Percentiles rank a stretch among this genome's conserved stretches.
Evolutionary conservation across 768 basidiomycete genomes (phyloP).

Genomic region (Fomitopsis pulvina): DNA sequence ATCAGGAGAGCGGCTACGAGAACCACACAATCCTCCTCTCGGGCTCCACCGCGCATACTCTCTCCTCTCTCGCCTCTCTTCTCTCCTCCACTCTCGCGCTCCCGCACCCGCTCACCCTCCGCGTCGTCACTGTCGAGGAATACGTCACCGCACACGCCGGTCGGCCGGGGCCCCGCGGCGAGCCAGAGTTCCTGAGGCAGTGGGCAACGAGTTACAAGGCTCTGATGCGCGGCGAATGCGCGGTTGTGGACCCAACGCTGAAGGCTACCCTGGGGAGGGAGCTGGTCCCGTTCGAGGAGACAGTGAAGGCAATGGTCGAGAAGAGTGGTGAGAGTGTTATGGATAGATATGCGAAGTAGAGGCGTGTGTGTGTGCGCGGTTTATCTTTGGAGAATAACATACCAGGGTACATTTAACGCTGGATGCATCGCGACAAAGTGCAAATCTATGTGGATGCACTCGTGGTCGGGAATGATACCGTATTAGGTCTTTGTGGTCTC

Average conservation of each 20-base stretch:
- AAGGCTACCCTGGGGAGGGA: slow-evolving; percentile 23
- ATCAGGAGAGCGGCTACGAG: slow-evolving; percentile 15
- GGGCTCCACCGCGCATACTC: slow-evolving; percentile 18
- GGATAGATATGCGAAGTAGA: slow-evolving; percentile 17
- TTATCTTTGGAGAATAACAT: no score
- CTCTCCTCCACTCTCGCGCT: slow-evolving; percentile 17
- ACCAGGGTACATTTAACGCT: no score
- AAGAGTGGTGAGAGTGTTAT: slow-evolving; percentile 4
- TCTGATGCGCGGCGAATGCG: slow-evolving; percentile 24
- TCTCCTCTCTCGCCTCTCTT: slow-evolving; percentile 20
- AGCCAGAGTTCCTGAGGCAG: slow-evolving; percentile 20
- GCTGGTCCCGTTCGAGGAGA: slow-evolving; percentile 20
- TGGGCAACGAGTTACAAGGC: slow-evolving; percentile 27
- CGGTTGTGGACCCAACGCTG: slow-evolving; percentile 22
- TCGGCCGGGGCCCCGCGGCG: slow-evolving; percentile 12
- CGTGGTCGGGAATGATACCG: no score
- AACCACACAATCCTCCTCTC: slow-evolving; percentile 25
- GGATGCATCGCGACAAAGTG: no score
- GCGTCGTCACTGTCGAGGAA: slow-evolving; percentile 20
- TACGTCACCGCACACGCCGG: slow-evolving; percentile 18
- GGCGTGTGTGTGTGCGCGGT: no score
- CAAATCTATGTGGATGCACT: no score
- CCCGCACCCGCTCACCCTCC: slow-evolving; percentile 14
- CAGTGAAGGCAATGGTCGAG: slow-evolving; percentile 17
- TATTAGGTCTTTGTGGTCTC: no score